A percentile compares a stretch with the other conserved stretches of the same genome.
Evolutionary conservation across 2,329 filamentous ascomycete species (phyloP).

Genomic region (Sporothrix pseudoabietina): DNA sequence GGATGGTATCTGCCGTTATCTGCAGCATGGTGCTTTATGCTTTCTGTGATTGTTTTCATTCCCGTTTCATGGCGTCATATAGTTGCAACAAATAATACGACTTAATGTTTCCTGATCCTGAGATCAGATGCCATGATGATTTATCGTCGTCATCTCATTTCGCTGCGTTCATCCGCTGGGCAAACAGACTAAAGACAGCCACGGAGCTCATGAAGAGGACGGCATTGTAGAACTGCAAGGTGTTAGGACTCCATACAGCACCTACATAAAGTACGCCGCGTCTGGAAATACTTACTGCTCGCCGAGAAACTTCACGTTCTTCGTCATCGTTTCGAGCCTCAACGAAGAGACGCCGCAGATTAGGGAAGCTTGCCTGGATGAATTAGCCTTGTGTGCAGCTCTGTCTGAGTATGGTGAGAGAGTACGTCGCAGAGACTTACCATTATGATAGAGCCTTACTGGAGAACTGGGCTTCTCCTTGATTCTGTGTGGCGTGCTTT

Average conservation of each 20-base stretch:
- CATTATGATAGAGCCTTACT: constrained; percentile 17
- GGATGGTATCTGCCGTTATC: not conserved
- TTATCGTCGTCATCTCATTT: constrained; percentile 36
- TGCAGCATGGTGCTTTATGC: not conserved
- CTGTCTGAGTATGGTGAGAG: not conserved
- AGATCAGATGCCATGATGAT: not conserved
- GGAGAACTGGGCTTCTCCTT: not conserved
- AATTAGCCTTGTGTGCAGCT: constrained; percentile 25
- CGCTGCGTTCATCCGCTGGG: constrained; percentile 74
- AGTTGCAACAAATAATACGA: not conserved
- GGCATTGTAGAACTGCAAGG: constrained; percentile 88
- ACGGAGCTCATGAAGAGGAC: constrained; percentile 96
- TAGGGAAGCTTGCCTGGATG: constrained; percentile 78
- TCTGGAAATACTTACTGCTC: constrained; percentile 57
- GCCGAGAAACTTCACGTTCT: constrained; percentile 90
- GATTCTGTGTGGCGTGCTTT: not conserved
- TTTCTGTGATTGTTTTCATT: not conserved
- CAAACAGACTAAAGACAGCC: constrained; percentile 88
- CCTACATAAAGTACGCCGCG: constrained; percentile 44
- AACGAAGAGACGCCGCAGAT: constrained; percentile 93
- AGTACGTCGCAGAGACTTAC: not conserved
- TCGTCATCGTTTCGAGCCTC: constrained; percentile 91
- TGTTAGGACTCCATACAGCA: constrained; percentile 26
- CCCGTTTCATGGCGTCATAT: not conserved
- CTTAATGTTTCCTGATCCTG: not conserved